Evolutionary conservation across 2,329 filamentous ascomycete species (phyloP).

Genomic region (Fusarium illudens): DNA sequence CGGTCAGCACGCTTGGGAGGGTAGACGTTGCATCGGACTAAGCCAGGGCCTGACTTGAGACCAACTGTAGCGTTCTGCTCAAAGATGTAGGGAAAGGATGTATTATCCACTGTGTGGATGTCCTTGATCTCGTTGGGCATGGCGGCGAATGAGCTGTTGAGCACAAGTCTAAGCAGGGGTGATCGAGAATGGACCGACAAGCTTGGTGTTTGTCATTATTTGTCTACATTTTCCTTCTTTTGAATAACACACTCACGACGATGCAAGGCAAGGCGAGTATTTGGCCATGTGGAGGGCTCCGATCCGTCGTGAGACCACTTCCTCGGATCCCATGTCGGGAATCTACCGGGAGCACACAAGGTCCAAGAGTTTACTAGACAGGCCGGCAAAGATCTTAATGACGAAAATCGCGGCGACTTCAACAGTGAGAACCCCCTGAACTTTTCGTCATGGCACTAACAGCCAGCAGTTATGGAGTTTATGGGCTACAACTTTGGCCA

Average conservation of each 20-base stretch:
- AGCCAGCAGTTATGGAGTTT: slow-evolving; percentile 10
- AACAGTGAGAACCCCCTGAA: slow-evolving; percentile 50
- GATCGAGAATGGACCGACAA: background rate
- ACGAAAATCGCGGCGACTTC: slow-evolving; percentile 43
- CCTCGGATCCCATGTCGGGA: background rate
- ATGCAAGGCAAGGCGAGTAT: background rate
- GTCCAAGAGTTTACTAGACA: slow-evolving; percentile 67
- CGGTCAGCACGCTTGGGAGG: slow-evolving; percentile 42
- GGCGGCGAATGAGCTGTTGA: background rate
- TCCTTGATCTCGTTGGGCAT: slow-evolving; percentile 46
- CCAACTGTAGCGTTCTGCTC: slow-evolving; percentile 44
- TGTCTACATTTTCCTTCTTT: background rate
- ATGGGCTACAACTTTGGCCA: slow-evolving; percentile 30
- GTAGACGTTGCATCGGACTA: slow-evolving; percentile 52
- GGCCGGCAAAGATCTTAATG: slow-evolving; percentile 57
- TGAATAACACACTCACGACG: background rate
- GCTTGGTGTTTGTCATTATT: background rate
- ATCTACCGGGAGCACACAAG: slow-evolving; percentile 51
- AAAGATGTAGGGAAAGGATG: slow-evolving; percentile 52
- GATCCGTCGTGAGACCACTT: slow-evolving; percentile 26
- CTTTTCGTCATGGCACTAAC: background rate
- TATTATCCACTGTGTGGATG: slow-evolving; percentile 42
- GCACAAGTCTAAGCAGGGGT: background rate
- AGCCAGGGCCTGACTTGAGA: slow-evolving; percentile 38
- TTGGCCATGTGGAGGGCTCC: slow-evolving; percentile 21